phyloP scores from a whole-genome alignment of 805 yeast genomes.

The Ogataea ramenticola region DNA sequence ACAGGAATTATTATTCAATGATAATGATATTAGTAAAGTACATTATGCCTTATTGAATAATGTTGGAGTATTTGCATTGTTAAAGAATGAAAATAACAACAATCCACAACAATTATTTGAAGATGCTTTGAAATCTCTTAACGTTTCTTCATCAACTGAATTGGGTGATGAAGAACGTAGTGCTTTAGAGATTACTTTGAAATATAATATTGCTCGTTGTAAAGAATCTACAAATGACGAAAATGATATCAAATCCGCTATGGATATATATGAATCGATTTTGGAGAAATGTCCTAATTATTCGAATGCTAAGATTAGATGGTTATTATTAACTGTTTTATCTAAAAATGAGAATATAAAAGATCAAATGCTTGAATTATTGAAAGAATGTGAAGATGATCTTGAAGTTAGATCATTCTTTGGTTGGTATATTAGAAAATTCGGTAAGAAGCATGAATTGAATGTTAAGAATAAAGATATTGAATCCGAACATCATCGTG shows the following conservation, averaged over 20 bases:
- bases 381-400: conserved; percentile 49
- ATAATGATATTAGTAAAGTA: conserved; percentile 33
- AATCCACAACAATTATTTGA: conserved; percentile 51
- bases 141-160: conserved; percentile 1
- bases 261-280: conserved; percentile 45
- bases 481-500: conserved; percentile 77
- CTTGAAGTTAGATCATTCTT: conserved; percentile 84
- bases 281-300: conserved; percentile 59
- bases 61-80: conserved; percentile 74
- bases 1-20: conserved; percentile 35
- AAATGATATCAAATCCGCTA: conserved; percentile 21
- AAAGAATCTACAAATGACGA: conserved; percentile 25
- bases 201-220: conserved; percentile 74
- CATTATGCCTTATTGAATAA: conserved; percentile 68
- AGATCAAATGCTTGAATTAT: conserved; percentile 45
- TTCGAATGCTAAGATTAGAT: conserved; percentile 67
- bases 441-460: conserved; percentile 44
- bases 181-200: conserved; percentile 36
- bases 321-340: conserved; percentile 52
- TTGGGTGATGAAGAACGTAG: conserved; percentile 13
- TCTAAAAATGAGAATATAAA: conserved; percentile 42
- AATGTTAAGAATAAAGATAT: conserved; percentile 41
- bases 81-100: conserved; percentile 28
- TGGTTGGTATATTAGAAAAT: conserved; percentile 77
- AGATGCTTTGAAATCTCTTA: conserved; percentile 31